Evolutionary conservation across 768 basidiomycete genomes (phyloP).

Genomic region (Artomyces pyxidatus): DNA sequence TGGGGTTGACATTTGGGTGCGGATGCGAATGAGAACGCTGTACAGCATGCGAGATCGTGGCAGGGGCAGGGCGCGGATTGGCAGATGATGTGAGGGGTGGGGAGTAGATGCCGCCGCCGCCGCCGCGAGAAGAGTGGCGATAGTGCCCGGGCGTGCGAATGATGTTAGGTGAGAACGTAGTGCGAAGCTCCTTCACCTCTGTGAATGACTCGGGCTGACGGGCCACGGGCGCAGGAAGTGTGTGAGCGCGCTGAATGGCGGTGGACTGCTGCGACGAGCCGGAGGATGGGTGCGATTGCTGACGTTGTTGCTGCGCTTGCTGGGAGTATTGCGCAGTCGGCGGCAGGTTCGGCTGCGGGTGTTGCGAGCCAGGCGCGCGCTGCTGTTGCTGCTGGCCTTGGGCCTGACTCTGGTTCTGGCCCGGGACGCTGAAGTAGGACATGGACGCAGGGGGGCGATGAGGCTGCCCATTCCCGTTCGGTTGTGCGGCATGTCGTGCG

Average conservation of each 20-base stretch:
- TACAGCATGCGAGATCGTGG: background rate
- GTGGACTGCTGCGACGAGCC: background rate
- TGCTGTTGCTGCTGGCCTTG: slow-evolving; percentile 1
- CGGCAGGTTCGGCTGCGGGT: slow-evolving; percentile 1
- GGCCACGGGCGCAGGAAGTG: slow-evolving; percentile 12
- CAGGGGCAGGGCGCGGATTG: background rate
- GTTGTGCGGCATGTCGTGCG: slow-evolving; percentile 10
- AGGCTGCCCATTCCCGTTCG: background rate
- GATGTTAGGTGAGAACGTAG: slow-evolving; percentile 64
- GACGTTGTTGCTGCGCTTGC: background rate
- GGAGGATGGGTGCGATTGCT: background rate
- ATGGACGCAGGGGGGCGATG: background rate
- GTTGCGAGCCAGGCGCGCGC: too few species aligned
- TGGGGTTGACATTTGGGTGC: slow-evolving; percentile 5
- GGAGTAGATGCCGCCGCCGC: background rate
- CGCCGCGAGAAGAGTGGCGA: slow-evolving; percentile 10
- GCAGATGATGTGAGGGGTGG: background rate
- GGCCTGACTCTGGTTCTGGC: background rate
- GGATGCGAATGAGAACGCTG: slow-evolving; percentile 13
- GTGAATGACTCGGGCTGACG: slow-evolving; percentile 40
- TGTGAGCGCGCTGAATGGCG: slow-evolving; percentile 8
- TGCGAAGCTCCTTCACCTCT: slow-evolving; percentile 41
- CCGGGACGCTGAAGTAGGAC: slow-evolving; percentile 3
- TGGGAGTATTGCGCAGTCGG: slow-evolving; percentile 5
- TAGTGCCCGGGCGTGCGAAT: slow-evolving; percentile 66